phyloP scores from a whole-genome alignment of 2,329 filamentous ascomycete species.

The Fusarium pininemorale region DNA sequence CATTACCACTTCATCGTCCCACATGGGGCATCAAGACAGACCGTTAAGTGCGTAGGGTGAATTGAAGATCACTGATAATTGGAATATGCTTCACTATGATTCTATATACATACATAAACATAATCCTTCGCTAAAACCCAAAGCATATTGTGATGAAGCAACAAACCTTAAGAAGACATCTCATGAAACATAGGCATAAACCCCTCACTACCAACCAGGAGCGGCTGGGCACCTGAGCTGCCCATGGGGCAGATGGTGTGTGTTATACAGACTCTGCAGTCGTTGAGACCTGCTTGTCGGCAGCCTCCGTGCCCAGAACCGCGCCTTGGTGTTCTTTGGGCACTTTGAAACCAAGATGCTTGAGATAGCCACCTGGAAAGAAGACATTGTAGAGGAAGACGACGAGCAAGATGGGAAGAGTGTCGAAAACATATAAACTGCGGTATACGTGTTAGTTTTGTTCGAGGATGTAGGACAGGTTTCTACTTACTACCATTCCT shows the following conservation, averaged over 20 bases:
- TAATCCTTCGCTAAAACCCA: background rate
- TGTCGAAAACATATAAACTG: constrained; percentile 32
- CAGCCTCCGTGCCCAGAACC: background rate
- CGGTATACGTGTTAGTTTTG: background rate
- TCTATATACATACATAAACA: background rate
- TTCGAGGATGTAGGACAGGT: rapidly evolving
- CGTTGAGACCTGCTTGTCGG: background rate
- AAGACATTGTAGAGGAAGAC: constrained; percentile 32
- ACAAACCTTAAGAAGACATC: background rate
- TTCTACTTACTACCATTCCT: constrained; percentile 36
- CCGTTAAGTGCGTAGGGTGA: background rate
- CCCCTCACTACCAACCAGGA: background rate
- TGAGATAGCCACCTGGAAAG: constrained; percentile 29
- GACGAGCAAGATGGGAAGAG: constrained; percentile 26
- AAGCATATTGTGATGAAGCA: background rate
- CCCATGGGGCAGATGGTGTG: rapidly evolving
- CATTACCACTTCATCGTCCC: background rate
- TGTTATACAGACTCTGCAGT: background rate
- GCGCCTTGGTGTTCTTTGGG: background rate
- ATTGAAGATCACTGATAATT: background rate
- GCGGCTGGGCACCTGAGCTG: no score
- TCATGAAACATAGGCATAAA: background rate
- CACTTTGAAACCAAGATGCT: constrained; percentile 27
- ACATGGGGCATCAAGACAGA: background rate
- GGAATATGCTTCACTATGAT: no score